Base-by-base conservation (phyloP, 441 rosid species). In the Populus hybrid region DNA sequence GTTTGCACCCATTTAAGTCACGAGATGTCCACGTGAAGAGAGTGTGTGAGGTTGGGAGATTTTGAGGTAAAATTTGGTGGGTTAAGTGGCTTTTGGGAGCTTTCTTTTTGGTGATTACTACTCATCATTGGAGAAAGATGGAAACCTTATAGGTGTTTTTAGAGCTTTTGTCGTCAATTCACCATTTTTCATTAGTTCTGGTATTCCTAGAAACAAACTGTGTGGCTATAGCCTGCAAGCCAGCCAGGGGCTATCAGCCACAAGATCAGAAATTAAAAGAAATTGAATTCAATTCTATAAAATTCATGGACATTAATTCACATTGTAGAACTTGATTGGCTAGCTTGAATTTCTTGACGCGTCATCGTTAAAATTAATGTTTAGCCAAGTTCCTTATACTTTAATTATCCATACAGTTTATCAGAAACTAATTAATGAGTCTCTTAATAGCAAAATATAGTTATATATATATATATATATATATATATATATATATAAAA, bases 11-110 rank as follows among this genome's bases (percentile, higher is more conserved):
- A 84, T 74, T 72, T 21, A 59, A 38, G 75, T 79, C 90, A 87
- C 88, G 86, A 82, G 88, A 71, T 66, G 82, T 84, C 86, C 90
- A 87, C 88, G 89, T 87, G 89, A 83, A 84, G 84, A 20, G 75
- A 72, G 81, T 38, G 78, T 36, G 18, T 50, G n/a, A 38, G 72
- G 76, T 76, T 78, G 77, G 32, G 32, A 30, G 57, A 14, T 50
- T 1, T 38, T 30, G 32, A 30, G 32, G 18, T 50, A n/a, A 70
- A 38, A 8, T 32, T 23, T 28, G 61, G 73, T 74, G 78, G 80
- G 81, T 71, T 74, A 63, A 79, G 63, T 36, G 9, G 72, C 70
- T 5, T 35, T 71, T 69, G 35, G 63, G 50, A 53, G 50, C 38
- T 73, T 30, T 30, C 32, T 30, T 30, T 23, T 12, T 67, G 80